Evolutionary conservation across 495 filamentous ascomycete genomes (phyloP).

Genomic region (Penicillium salamii): DNA sequence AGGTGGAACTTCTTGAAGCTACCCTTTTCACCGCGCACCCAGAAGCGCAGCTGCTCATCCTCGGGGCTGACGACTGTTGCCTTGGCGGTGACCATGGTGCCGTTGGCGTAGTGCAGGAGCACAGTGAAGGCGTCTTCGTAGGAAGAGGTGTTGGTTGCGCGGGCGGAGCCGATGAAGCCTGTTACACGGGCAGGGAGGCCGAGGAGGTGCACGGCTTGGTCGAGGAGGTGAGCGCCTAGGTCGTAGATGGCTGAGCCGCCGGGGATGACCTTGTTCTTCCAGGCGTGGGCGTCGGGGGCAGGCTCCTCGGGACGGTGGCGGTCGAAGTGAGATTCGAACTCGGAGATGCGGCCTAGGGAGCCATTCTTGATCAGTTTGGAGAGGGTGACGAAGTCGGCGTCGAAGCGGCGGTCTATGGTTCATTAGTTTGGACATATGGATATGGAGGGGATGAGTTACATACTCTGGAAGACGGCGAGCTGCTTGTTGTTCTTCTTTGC

Average conservation of each 20-base stretch:
- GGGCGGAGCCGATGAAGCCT: constrained; percentile 65
- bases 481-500: constrained; percentile 58
- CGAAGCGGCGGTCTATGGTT: constrained; percentile 67
- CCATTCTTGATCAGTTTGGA: constrained; percentile 55
- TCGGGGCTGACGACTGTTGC: constrained; percentile 69
- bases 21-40: constrained; percentile 76
- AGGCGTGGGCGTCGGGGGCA: constrained; percentile 48
- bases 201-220: constrained; percentile 77
- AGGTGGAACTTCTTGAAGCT: constrained; percentile 78
- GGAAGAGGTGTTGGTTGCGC: constrained; percentile 49
- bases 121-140: constrained; percentile 70
- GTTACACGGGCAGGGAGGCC: constrained; percentile 69
- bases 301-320: constrained; percentile 62
- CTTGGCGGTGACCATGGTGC: constrained; percentile 62
- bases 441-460: background rate
- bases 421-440: background rate
- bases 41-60: constrained; percentile 69
- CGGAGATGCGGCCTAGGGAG: constrained; percentile 64
- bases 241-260: constrained; percentile 78
- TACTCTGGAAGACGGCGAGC: constrained; percentile 82
- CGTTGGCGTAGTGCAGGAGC: constrained; percentile 62
- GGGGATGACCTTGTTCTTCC: constrained; percentile 68
- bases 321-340: constrained; percentile 85
- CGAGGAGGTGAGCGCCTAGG: constrained; percentile 79
- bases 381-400: constrained; percentile 80